Evolutionary conservation across 768 basidiomycete species (phyloP).

Genomic region (Leccinum sublutescens): DNA sequence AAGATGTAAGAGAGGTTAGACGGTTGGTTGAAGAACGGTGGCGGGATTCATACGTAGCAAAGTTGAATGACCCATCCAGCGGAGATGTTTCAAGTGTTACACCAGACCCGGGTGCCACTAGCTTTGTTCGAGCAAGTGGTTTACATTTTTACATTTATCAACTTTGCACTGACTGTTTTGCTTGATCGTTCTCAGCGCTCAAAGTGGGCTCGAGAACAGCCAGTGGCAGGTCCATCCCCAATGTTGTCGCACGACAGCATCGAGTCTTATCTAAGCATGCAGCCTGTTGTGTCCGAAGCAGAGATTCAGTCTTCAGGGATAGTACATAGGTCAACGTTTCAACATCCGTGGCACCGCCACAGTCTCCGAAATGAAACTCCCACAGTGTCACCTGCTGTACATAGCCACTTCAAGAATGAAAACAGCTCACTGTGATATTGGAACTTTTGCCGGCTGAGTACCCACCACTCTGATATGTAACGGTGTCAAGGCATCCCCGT

Average conservation of each 20-base stretch:
- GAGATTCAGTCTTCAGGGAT: background rate
- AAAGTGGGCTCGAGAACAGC: background rate
- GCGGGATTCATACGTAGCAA: too few species aligned
- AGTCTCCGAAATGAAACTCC: too few species aligned
- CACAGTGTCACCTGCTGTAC: too few species aligned
- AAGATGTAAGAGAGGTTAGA: too few species aligned
- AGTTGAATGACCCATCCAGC: background rate
- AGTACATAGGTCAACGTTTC: too few species aligned
- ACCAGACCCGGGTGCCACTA: background rate
- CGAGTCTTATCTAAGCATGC: background rate
- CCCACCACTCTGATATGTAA: too few species aligned
- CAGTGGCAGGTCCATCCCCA: background rate
- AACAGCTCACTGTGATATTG: too few species aligned
- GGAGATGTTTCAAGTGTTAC: background rate
- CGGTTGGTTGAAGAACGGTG: too few species aligned
- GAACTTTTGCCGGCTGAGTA: too few species aligned
- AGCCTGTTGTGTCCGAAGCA: background rate
- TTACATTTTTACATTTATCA: background rate
- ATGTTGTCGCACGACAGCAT: background rate
- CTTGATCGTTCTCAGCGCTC: background rate
- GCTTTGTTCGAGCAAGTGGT: background rate
- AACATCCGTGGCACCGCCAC: too few species aligned
- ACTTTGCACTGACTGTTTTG: background rate
- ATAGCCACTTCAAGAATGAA: too few species aligned
- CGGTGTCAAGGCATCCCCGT: too few species aligned